phyloP scores from a whole-genome alignment of 129 eudicot species.

The Escallonia rubra region DNA sequence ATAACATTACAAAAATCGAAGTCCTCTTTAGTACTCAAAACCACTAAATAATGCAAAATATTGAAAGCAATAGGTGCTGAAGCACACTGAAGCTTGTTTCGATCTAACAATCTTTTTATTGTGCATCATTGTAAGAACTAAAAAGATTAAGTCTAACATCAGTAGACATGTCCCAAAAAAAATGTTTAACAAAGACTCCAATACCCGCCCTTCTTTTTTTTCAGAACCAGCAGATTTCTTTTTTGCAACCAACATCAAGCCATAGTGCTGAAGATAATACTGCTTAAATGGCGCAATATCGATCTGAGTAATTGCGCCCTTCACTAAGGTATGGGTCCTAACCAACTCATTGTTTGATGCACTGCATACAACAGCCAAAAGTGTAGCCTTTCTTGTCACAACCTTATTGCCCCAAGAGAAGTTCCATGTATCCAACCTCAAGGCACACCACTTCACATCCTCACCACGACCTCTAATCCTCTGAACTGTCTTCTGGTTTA shows the following conservation, averaged over 20 bases:
- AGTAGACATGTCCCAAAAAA: no score
- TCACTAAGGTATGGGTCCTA: conserved; percentile 47
- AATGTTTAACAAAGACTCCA: no score
- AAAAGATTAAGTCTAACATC: no score
- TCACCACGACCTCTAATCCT: conserved; percentile 52
- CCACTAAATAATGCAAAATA: no score
- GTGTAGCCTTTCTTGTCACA: conserved; percentile 51
- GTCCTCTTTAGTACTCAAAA: no score
- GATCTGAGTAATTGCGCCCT: conserved; percentile 51
- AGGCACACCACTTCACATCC: conserved; percentile 52
- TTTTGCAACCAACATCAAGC: not conserved
- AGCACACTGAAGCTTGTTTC: no score
- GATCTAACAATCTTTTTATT: no score
- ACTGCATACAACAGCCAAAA: conserved; percentile 53
- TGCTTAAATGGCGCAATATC: conserved; percentile 60
- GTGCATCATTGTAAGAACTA: no score
- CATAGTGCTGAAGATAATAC: conserved; percentile 58
- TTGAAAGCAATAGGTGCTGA: no score
- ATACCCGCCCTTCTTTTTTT: no score
- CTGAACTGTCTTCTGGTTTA: conserved; percentile 49
- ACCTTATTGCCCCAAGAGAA: conserved; percentile 61
- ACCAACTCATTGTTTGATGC: conserved; percentile 44
- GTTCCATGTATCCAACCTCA: conserved; percentile 56
- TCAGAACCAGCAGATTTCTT: no score
- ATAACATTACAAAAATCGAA: no score